These are phyloP conservation scores for Priceomyces haplophilus DNA, from an alignment of 805 yeast genomes.

Conservation along the genomic window DNA sequence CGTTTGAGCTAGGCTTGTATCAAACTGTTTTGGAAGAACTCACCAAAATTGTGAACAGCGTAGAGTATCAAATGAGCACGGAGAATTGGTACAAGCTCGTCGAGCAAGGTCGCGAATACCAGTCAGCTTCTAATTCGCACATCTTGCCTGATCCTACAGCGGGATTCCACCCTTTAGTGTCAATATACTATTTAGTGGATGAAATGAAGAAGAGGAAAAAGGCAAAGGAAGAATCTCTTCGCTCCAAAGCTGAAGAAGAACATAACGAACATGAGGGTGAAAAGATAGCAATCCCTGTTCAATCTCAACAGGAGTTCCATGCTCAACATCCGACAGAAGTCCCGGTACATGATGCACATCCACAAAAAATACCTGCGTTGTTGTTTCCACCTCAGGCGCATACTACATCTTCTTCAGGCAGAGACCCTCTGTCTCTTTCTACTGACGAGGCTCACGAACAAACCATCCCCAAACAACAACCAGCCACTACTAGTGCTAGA, in stretches of 20 bases:
- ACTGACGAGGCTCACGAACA: constrained; percentile 7
- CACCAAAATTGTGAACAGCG: constrained; percentile 55
- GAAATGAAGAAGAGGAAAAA: constrained; percentile 76
- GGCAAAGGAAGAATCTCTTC: constrained; percentile 51
- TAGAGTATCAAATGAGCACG: constrained; percentile 60
- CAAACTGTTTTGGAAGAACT: constrained; percentile 57
- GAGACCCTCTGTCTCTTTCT: constrained; percentile 13
- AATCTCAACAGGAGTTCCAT: background rate
- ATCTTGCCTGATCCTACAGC: constrained; percentile 70
- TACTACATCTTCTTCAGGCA: constrained; percentile 20
- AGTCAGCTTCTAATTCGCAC: constrained; percentile 31
- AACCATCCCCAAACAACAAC: constrained; percentile 21
- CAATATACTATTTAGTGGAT: constrained; percentile 80
- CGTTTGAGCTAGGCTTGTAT: constrained; percentile 73
- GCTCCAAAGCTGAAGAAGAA: constrained; percentile 25
- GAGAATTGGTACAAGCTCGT: constrained; percentile 56
- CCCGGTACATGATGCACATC: constrained; percentile 6
- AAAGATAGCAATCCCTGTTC: constrained; percentile 2
- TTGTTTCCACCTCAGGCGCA: constrained; percentile 41
- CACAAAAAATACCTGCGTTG: constrained; percentile 17
- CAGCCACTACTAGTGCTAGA: constrained; percentile 20
- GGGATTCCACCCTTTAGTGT: constrained; percentile 84
- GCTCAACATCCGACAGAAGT: constrained; percentile 1
- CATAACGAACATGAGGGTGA: constrained; percentile 13
- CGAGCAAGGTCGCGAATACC: constrained; percentile 37